These are phyloP conservation scores for Linnemannia exigua DNA, from an alignment of 192 early-diverging fungal genomes.

Conservation along the genomic window DNA sequence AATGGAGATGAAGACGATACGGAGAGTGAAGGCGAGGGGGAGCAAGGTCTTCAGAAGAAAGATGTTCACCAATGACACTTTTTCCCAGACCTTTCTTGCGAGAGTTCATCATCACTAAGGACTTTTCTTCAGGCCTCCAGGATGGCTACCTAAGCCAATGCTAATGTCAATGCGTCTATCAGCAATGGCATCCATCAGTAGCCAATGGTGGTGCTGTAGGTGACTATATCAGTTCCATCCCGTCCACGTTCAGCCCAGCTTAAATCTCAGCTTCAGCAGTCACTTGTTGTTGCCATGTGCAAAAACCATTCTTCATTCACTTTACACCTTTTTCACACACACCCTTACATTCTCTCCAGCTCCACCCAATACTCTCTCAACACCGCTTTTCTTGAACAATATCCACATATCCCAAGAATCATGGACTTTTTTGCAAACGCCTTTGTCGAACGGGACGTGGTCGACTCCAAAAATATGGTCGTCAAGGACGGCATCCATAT, in stretches of 20 bases:
- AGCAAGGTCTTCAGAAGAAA: background rate
- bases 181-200: background rate
- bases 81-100: background rate
- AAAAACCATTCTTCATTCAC: background rate
- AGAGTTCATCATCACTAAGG: background rate
- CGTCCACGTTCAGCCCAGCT: background rate
- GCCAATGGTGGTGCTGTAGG: background rate
- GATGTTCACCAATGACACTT: background rate
- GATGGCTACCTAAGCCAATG: background rate
- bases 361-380: background rate
- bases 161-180: background rate
- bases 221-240: too few relatives aligned
- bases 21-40: background rate
- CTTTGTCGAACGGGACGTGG: constrained; percentile 38
- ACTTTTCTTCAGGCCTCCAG: background rate
- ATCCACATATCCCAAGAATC: background rate
- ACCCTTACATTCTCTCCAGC: background rate
- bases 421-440: constrained; percentile 57
- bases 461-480: constrained; percentile 11
- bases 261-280: constrained; percentile 3
- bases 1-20: background rate
- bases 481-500: constrained; percentile 55
- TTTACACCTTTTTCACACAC: background rate
- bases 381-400: too few relatives aligned
- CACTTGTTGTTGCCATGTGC: background rate